Conservation (phyloP, 148 eudicot genomes). For the Arctostaphylos glauca region DNA sequence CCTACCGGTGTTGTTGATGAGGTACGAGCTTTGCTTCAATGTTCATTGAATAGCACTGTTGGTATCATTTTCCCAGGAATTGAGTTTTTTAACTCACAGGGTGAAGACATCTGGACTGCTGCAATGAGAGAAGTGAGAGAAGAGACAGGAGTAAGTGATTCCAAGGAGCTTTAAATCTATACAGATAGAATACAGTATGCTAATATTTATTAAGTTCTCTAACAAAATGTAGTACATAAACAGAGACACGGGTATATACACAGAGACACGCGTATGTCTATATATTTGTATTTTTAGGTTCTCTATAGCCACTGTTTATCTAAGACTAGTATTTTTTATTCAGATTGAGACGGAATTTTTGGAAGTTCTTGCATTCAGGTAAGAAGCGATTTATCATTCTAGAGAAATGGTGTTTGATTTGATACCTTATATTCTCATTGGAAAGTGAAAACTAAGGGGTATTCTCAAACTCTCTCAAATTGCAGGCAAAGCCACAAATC, state of each 20-base stretch:
- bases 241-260: no score
- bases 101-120: slow-evolving; percentile 58
- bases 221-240: no score
- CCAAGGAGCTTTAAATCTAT: background rate
- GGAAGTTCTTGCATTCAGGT: slow-evolving; percentile 76
- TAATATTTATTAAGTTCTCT: no score
- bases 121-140: slow-evolving; percentile 74
- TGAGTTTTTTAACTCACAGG: slow-evolving; percentile 36
- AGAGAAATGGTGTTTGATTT: background rate
- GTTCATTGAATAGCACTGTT: background rate
- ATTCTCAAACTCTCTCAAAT: background rate
- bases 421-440: background rate
- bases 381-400: background rate
- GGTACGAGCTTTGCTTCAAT: slow-evolving; percentile 27
- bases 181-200: background rate
- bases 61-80: background rate
- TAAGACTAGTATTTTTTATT: slow-evolving; percentile 15
- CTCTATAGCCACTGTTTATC: background rate
- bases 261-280: no score
- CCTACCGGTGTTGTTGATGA: slow-evolving; percentile 20
- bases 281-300: background rate
- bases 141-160: slow-evolving; percentile 65
- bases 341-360: slow-evolving; percentile 67
- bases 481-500: slow-evolving; percentile 69
- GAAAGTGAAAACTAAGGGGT: background rate